Evolutionary conservation across 768 basidiomycete genomes (phyloP).

Genomic region (Tulasnella sp.): DNA sequence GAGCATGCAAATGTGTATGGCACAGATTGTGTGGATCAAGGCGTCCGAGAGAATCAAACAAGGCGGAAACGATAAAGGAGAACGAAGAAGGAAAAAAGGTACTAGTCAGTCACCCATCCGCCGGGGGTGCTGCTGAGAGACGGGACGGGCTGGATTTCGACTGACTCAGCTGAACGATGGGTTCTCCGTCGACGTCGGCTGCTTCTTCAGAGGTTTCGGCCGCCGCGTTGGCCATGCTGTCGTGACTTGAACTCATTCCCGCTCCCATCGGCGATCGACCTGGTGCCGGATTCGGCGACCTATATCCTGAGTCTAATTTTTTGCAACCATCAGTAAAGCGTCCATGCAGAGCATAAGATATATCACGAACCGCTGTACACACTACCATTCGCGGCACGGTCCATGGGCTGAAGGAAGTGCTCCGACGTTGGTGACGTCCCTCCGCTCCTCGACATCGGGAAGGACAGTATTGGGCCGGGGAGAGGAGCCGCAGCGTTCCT

Average conservation of each 20-base stretch:
- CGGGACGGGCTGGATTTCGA: neutral
- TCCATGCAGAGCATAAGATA: neutral
- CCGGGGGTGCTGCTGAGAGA: constrained; percentile 17
- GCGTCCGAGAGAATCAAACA: neutral
- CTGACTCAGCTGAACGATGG: constrained; percentile 23
- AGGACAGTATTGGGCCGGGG: neutral
- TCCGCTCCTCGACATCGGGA: neutral
- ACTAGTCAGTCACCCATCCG: constrained; percentile 22
- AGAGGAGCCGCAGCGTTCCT: neutral
- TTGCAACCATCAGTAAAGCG: neutral
- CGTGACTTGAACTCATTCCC: neutral
- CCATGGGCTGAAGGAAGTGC: neutral
- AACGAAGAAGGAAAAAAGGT: constrained; percentile 19
- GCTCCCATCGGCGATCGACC: constrained; percentile 11
- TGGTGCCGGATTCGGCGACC: constrained; percentile 8
- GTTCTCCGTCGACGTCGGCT: constrained; percentile 25
- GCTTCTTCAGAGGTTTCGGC: neutral
- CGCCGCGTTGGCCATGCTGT: neutral
- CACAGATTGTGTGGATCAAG: constrained; percentile 6
- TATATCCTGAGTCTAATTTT: neutral
- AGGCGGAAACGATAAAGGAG: neutral
- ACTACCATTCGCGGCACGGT: neutral
- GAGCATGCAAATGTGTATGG: constrained; percentile 11
- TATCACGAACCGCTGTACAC: neutral
- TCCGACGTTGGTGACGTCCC: neutral